Base-by-base conservation (phyloP, 768 basidiomycete genomes). In the Hericium erinaceus region DNA sequence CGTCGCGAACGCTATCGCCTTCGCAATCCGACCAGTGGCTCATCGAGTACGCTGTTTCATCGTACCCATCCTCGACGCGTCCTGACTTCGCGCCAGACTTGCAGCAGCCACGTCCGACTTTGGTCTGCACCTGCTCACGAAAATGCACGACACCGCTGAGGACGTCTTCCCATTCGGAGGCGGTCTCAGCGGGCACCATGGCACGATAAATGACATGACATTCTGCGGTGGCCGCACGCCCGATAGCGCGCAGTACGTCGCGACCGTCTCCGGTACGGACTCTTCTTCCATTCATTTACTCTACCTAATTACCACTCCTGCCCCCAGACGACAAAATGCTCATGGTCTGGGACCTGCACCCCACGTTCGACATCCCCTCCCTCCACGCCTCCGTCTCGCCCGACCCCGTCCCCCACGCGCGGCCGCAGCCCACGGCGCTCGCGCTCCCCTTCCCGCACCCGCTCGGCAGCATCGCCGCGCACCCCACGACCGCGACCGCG, bases 341-440 rank as follows among this genome's bases (percentile, higher is more conserved):
- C 40, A 86, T 90, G 82, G 82, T 92, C 7, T 92, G 90, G 90
- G 89, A 92, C 69, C 77, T 92, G n/a, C 74, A 79, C 64, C 89
- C 89, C 0, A 66, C 74, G 39, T 56, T 77, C 49, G 70, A 79
- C 55, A 72, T 78, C 46, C 68, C 74, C 39, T 76, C 81, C 12
- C 68, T 71, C 20, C 66, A 58, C 64, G 68, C 75, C 48, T 69
- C 69, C n/a, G 58, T 61, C 44, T 71, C 69, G 2, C 66, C 64
- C 37, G 64, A 67, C 16, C 59, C 65, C 46, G 60, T 67, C 22
- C 63, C 64, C 48, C 68, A 74, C 15, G 69, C 72, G 15, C 75
- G 85, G 39, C 76, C 80, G 6, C 87, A 89, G 57, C 90, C 90
- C 9, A 88, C 87, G 13, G 86, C 87, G 28, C 87, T 88, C 70